Evolutionary conservation across 176 grass and related monocot genomes (phyloP).

Genomic region (Bothriochloa decipiens): DNA sequence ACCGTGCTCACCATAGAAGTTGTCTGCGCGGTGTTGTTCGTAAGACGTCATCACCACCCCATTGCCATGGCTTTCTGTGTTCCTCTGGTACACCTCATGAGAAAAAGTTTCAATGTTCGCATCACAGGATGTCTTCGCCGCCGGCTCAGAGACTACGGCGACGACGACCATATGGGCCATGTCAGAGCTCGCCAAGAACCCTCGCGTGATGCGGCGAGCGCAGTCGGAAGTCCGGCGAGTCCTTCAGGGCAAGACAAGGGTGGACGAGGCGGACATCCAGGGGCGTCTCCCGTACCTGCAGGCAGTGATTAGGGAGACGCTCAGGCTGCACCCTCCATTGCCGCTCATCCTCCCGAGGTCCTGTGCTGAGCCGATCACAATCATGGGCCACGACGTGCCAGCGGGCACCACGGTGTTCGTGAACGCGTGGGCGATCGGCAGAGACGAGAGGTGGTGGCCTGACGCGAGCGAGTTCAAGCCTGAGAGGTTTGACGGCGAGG

Average conservation of each 20-base stretch:
- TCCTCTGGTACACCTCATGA: neutral
- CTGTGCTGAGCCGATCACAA: constrained; percentile 23
- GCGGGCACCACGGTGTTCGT: constrained; percentile 20
- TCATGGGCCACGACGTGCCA: constrained; percentile 40
- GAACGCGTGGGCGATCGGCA: constrained; percentile 34
- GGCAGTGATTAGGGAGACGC: constrained; percentile 53
- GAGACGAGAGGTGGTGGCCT: constrained; percentile 44
- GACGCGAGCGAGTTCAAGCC: constrained; percentile 44
- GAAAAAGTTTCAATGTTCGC: neutral
- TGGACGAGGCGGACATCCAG: neutral
- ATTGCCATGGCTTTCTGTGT: neutral
- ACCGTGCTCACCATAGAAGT: constrained; percentile 16
- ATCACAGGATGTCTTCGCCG: constrained; percentile 55
- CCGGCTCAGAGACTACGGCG: constrained; percentile 42
- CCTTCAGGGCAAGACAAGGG: neutral
- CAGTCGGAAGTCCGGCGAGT: constrained; percentile 40
- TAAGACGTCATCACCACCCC: neutral
- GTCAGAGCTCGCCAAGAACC: constrained; percentile 48
- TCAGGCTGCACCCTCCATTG: constrained; percentile 47
- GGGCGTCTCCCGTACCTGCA: constrained; percentile 40
- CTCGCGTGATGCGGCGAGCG: neutral
- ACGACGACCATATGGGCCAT: constrained; percentile 52
- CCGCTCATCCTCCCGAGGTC: constrained; percentile 47
- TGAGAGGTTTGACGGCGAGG: constrained; percentile 27
- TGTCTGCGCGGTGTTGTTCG: constrained; percentile 14